Base-by-base conservation (phyloP, 306 rosid species). In the Rosa persica region DNA sequence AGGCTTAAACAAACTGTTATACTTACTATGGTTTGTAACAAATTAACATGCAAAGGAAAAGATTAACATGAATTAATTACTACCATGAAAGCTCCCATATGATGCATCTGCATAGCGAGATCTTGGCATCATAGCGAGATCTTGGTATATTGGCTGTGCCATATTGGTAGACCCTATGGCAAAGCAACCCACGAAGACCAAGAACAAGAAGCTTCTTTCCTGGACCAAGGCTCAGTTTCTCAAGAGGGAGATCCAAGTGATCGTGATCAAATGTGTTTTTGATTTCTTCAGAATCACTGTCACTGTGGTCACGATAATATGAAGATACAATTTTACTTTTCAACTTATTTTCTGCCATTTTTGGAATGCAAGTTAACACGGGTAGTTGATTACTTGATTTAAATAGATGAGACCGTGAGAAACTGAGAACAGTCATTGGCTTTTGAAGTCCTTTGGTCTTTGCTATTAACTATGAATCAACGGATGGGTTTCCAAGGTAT, bases 181-280 rank as follows among this genome's bases (percentile, higher is more conserved):
- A 85, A 0, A 82, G 81, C 54, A 85, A 72, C 2, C 86, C 86
- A 27, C 86, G 8, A 8, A 79, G 43, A n/a, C 83, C 55, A 36
- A 85, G 67, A 67, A 85, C 78, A 36, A 82, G 70, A 66, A 85
- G 84, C 66, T 85, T 85, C 77, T 79, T 74, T 79, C 22, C 17
- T 3, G 82, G 86, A 12, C 70, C 80, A 7, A 76, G 60, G 8
- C 61, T 76, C 43, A 84, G 47, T 10, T 77, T 80, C 74, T 66
- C 68, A 13, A 72, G n/a, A 23, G 69, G 43, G 10, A 72, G 34
- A 2, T 43, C 67, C 40, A 47, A 42, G 0, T 48, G 54, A 48
- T 48, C 54, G 13, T 69, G 54, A 20, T 77, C 80, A 8, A 12
- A 8, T 19, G 44, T 25, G 27, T 57, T 12, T 12, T 27, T 54